Evolutionary conservation across 2,329 filamentous ascomycete genomes (phyloP).

Genomic region (Curvularia sp.): DNA sequence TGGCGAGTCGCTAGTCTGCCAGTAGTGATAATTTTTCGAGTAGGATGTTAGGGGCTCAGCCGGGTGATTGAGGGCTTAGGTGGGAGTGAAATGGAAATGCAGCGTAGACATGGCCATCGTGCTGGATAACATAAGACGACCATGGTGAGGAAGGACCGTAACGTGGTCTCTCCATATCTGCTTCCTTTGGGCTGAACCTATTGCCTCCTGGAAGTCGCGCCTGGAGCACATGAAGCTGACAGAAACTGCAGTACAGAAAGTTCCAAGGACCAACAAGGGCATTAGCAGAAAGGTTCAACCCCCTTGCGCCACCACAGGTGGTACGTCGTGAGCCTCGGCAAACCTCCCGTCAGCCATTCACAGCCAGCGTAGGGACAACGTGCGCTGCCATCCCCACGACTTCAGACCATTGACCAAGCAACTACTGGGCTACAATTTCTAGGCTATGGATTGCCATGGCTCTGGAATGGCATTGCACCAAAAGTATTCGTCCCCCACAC

Average conservation of each 20-base stretch:
- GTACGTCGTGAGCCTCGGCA: constrained; percentile 14
- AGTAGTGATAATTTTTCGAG: constrained; percentile 1
- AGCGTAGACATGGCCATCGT: not conserved
- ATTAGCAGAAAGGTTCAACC: not conserved
- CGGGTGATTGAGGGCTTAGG: not conserved
- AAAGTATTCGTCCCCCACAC: constrained; percentile 22
- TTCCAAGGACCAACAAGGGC: not conserved
- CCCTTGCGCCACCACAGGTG: constrained; percentile 8
- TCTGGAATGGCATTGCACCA: constrained; percentile 9
- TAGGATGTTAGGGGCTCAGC: not conserved
- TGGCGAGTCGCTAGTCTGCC: not conserved
- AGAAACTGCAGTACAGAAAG: not conserved
- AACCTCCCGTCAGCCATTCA: constrained; percentile 27
- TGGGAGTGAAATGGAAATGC: not conserved
- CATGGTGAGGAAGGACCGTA: not conserved
- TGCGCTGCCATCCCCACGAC: constrained; percentile 15
- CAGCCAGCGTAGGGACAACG: constrained; percentile 18
- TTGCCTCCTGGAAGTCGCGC: not conserved
- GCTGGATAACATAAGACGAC: not conserved
- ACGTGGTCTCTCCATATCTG: not conserved
- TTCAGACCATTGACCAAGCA: constrained; percentile 14
- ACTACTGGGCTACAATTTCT: not conserved
- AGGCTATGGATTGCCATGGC: not conserved
- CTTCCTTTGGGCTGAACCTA: not conserved
- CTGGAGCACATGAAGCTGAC: not conserved